Percentiles rank a stretch among this genome's conserved stretches.
Conservation (phyloP, 345 rosid genomes). For the Bruguiera gymnorhiza region DNA sequence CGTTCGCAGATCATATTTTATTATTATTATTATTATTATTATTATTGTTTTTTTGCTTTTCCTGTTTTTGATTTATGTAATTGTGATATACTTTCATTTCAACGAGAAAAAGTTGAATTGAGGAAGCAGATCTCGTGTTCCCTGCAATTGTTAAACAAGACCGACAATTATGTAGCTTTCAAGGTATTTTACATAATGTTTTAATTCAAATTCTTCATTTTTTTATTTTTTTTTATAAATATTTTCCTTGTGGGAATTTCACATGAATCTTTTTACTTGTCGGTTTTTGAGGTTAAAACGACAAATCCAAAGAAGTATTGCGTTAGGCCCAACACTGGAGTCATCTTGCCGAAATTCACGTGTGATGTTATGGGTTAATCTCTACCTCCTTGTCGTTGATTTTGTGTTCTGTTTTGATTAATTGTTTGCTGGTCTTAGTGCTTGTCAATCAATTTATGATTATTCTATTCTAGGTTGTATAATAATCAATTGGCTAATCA, state of each 20-base stretch:
- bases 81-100: not conserved
- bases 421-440: not conserved
- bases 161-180: conserved; percentile 69
- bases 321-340: conserved; percentile 81
- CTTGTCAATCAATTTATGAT: not conserved
- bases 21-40: not conserved
- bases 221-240: not conserved
- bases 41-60: conserved; percentile 12
- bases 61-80: not conserved
- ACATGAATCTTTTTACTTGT: not conserved
- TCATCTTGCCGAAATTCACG: conserved; percentile 67
- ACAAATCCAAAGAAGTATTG: conserved; percentile 93
- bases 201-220: not conserved
- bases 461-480: not conserved
- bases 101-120: conserved; percentile 49
- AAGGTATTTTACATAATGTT: conserved; percentile 41
- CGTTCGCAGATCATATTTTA: not conserved
- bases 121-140: conserved; percentile 81
- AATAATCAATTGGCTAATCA: conserved; percentile 16
- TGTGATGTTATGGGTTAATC: conserved; percentile 67
- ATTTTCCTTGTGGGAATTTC: not conserved
- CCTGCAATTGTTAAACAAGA: conserved; percentile 58
- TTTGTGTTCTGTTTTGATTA: conserved; percentile 1
- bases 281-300: conserved; percentile 58
- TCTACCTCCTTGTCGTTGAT: not conserved